These are phyloP conservation scores for Yamadazyma triangularis DNA, from an alignment of 1,139 yeast species.

Conservation along the genomic window DNA sequence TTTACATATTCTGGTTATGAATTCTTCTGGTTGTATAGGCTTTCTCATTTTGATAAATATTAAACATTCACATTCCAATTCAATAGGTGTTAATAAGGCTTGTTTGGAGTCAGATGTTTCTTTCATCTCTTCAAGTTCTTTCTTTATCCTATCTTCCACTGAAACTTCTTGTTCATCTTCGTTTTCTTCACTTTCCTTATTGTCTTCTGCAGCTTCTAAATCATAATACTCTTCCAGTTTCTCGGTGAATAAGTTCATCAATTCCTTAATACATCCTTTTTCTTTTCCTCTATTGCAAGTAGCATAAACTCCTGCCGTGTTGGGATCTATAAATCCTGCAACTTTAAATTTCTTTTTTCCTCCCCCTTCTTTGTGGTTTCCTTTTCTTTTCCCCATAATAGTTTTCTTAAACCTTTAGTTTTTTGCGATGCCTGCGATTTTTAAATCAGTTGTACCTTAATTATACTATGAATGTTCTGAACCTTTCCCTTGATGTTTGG, in stretches of 20 bases:
- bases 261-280: constrained; percentile 67
- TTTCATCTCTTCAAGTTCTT: constrained; percentile 61
- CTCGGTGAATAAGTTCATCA: constrained; percentile 54
- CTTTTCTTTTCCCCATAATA: constrained; percentile 21
- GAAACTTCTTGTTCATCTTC: constrained; percentile 37
- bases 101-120: constrained; percentile 33
- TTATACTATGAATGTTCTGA: constrained; percentile 3
- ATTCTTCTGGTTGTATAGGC: constrained; percentile 73
- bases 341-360: constrained; percentile 40
- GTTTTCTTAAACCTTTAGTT: too few species aligned
- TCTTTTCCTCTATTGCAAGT: constrained; percentile 82
- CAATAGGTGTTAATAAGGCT: constrained; percentile 57
- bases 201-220: constrained; percentile 24
- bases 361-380: constrained; percentile 12
- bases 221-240: constrained; percentile 54
- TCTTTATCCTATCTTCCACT: constrained; percentile 71
- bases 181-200: constrained; percentile 21
- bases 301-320: constrained; percentile 79
- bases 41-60: constrained; percentile 74
- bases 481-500: constrained; percentile 18
- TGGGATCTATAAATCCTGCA: constrained; percentile 64
- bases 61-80: constrained; percentile 78
- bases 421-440: too few species aligned
- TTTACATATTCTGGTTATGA: constrained; percentile 60
- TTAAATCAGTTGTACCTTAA: too few species aligned